Base-by-base conservation (phyloP, 768 basidiomycete genomes). In the Amyloporia xantha region DNA sequence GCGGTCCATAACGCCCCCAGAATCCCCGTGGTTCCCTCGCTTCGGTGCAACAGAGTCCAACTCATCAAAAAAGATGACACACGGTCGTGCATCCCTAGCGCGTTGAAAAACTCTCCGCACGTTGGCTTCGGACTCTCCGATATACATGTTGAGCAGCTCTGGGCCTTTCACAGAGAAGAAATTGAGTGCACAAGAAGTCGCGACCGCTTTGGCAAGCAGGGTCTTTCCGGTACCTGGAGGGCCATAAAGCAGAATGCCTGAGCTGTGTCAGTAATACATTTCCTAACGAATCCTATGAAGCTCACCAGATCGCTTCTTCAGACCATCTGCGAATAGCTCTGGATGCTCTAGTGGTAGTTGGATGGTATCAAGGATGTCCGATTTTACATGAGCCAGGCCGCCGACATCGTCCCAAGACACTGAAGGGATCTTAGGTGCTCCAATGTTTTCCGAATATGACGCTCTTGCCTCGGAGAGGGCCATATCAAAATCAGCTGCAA, bases 351-450 rank as follows among this genome's bases (percentile, higher is more conserved):
- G 67, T 1, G 94, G 94, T 2, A 97, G 71, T 60, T 96, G 92
- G 38, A 97, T 89, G 17, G 94, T 99, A 59, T 99, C 95, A 50
- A 98, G 69, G 47, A 99, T 97, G 57, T 97, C 95, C 30, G 79
- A 67, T 63, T 97, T 98, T 50, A 96, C 91, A 51, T 74, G 69
- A 2, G 81, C 83, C 10, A 99, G 70, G 3, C 96, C 96, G 23
- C 96, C 96, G 11, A 99, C 86, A 63, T 99, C 96, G 64, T 97
- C 92, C 96, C 96, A 99, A 0, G 86, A 78, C 1, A 99, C 93
- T 54, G 76, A 86, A 1, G 96, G 96, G 28, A 99, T 99, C 56
- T 87, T 93, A 0, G 96, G 96, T 21, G 92, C 91, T n/a, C 94
- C 95, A 51, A 98, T 95, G 60, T 78, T 91, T 62, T 93, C 90